Conservation (phyloP, 2,329 filamentous ascomycete species). For the Penicillium rolfsii region DNA sequence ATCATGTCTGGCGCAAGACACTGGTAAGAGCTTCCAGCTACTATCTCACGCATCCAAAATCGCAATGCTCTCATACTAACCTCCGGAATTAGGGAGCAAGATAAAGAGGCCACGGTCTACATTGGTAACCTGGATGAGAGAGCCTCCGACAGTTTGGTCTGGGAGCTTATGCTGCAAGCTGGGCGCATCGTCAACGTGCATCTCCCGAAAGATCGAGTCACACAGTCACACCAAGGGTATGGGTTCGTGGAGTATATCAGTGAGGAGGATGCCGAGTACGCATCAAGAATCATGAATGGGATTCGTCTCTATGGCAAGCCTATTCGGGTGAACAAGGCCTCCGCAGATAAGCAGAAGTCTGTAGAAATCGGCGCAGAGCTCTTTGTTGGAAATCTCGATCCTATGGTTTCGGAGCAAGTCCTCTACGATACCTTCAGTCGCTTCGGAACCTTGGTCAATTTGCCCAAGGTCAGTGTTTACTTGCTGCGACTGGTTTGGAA, state of each 20-base stretch:
- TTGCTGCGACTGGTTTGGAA: slow-evolving; percentile 5
- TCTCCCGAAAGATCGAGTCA: slow-evolving; percentile 96
- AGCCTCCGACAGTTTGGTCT: slow-evolving; percentile 84
- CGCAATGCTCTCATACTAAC: slow-evolving; percentile 14
- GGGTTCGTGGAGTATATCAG: slow-evolving; percentile 98
- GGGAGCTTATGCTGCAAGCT: slow-evolving; percentile 98
- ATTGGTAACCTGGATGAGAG: slow-evolving; percentile 98
- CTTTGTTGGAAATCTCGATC: slow-evolving; percentile 93
- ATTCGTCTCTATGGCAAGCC: slow-evolving; percentile 91
- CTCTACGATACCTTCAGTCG: slow-evolving; percentile 93
- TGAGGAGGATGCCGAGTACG: slow-evolving; percentile 95
- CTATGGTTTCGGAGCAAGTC: slow-evolving; percentile 92
- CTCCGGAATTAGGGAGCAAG: slow-evolving; percentile 74
- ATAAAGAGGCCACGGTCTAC: slow-evolving; percentile 97
- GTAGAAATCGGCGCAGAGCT: slow-evolving; percentile 95
- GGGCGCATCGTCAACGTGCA: slow-evolving; percentile 98
- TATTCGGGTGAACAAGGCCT: slow-evolving; percentile 92
- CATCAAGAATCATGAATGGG: slow-evolving; percentile 94
- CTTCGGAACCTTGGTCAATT: slow-evolving; percentile 80
- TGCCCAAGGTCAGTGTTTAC: slow-evolving; percentile 70
- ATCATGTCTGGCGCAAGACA: slow-evolving; percentile 73
- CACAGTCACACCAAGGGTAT: slow-evolving; percentile 94
- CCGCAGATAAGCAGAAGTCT: slow-evolving; percentile 90
- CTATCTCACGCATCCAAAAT: background rate
- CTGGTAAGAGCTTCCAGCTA: slow-evolving; percentile 59